Evolutionary conservation across 192 early-diverging fungal species (phyloP), one percentile per base, ranked within the genome.

Genomic region (Powellomyces hirtus): DNA sequence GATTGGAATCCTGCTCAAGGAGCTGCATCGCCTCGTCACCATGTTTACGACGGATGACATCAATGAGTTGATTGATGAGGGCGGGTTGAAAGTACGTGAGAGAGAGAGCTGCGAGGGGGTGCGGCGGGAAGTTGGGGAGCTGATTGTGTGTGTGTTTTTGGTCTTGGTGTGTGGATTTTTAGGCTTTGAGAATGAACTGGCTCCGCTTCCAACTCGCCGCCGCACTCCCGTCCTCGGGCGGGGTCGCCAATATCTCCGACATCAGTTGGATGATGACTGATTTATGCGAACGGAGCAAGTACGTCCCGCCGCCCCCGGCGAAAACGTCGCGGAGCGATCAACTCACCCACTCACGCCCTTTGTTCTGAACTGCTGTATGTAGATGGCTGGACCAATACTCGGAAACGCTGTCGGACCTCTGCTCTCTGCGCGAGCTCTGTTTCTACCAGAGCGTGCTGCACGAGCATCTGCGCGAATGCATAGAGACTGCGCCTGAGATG

Each of bases 321-420:
- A n/a, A n/a, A n/a, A n/a, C n/a, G n/a, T n/a, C n/a, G n/a, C n/a
- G n/a, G n/a, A n/a, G n/a, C n/a, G n/a, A n/a, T n/a, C n/a, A n/a
- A n/a, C n/a, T n/a, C n/a, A n/a, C n/a, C n/a, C n/a, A n/a, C n/a
- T n/a, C n/a, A n/a, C n/a, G n/a, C n/a, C n/a, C n/a, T n/a, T n/a
- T n/a, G n/a, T n/a, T n/a, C n/a, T n/a, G n/a, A n/a, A n/a, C n/a
- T n/a, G n/a, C n/a, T n/a, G n/a, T n/a, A n/a, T 42, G 14, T 36
- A 66, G 68, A 36, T 76, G 75, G 75, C 53, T 68, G 1, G 75
- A 76, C 36, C 35, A 67, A 16, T 76, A 68, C 49, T 33, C 57
- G 6, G 61, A 22, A 14, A 40, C 30, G 10, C 27, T 76, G 14
- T 26, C 52, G 4, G 36, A 62, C 16, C 65, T 64, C 11, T 61